Evolutionary conservation across 2,329 filamentous ascomycete species (phyloP), one percentile per base, ranked within the genome.

Genomic region (Cladophialophora bantiana): DNA sequence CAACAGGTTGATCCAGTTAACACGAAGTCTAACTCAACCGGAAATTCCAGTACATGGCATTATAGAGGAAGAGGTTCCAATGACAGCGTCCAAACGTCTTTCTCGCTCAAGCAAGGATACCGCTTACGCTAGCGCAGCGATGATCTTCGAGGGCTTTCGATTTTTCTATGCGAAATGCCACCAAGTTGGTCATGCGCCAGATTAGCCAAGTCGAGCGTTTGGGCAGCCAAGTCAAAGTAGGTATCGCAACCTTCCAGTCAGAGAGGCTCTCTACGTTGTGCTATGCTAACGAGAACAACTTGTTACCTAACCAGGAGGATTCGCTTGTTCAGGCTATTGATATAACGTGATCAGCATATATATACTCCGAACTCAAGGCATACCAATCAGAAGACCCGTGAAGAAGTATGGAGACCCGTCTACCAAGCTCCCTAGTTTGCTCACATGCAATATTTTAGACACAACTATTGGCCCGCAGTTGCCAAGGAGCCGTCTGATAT

Each of bases 401-500:
- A 32, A 55, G n/a, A 32, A 36, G 53, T 55, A 55, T 12, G 26
- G 53, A 7, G 15, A 26, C 7, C 20, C 6, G 10, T 20, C 32
- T 13, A 7, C 9, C 12, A 32, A 34, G 15, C 15, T 18, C 4
- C 7, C n/a, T 4, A 32, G 32, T 32, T 15, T 35, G n/a, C 53
- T 55, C 13, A 55, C 32, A 10, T 55, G 40, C 35, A 15, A 32
- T 7, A 7, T 55, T 32, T 42, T 1, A 55, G 53, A 2, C 12
- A 15, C 31, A 32, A 55, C 10, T 55, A 26, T 18, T 55, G 53
- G 53, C 9, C 53, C n/a, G 53, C 53, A 12, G 53, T 55, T 35
- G 31, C 53, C 53, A 26, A 55, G 53, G 53, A n/a, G 53, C 53
- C 53, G 53, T 55, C 26, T 15, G 32, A 12, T 55, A 55, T 10